These are phyloP conservation scores for Kwoniella sp. DNA, from an alignment of 768 basidiomycete species.

Conservation along the genomic window DNA sequence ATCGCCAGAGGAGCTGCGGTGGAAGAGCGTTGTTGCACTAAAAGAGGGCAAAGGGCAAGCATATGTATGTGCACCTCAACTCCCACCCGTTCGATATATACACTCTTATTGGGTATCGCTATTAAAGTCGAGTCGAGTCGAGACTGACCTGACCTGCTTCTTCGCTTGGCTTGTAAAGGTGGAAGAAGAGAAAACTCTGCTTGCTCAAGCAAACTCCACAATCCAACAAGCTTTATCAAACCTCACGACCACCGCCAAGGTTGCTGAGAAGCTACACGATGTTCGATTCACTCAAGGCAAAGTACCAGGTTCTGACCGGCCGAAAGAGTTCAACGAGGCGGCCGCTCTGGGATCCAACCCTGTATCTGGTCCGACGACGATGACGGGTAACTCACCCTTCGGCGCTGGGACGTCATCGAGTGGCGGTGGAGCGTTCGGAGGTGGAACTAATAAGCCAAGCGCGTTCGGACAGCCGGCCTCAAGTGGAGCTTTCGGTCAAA, in stretches of 20 bases:
- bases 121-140: too few species aligned
- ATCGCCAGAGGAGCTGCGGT: slow-evolving; percentile 75
- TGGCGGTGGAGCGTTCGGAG: slow-evolving; percentile 21
- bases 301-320: slow-evolving; percentile 23
- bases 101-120: too few species aligned
- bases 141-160: too few species aligned
- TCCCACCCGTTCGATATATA: background rate
- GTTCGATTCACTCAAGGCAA: slow-evolving; percentile 28
- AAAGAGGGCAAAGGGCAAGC: slow-evolving; percentile 64
- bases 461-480: slow-evolving; percentile 18
- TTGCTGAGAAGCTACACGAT: slow-evolving; percentile 47
- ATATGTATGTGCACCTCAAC: slow-evolving; percentile 80
- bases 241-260: slow-evolving; percentile 24
- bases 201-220: slow-evolving; percentile 27
- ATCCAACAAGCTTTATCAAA: slow-evolving; percentile 35
- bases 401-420: background rate
- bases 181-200: slow-evolving; percentile 33
- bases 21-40: slow-evolving; percentile 65
- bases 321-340: slow-evolving; percentile 35
- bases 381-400: slow-evolving; percentile 6
- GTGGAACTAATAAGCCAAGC: slow-evolving; percentile 9
- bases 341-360: slow-evolving; percentile 24
- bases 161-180: slow-evolving; percentile 22
- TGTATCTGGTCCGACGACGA: background rate
- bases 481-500: slow-evolving; percentile 32